Evolutionary conservation across 164 flowering plant genomes (phyloP).

Genomic region (Piper longum): DNA sequence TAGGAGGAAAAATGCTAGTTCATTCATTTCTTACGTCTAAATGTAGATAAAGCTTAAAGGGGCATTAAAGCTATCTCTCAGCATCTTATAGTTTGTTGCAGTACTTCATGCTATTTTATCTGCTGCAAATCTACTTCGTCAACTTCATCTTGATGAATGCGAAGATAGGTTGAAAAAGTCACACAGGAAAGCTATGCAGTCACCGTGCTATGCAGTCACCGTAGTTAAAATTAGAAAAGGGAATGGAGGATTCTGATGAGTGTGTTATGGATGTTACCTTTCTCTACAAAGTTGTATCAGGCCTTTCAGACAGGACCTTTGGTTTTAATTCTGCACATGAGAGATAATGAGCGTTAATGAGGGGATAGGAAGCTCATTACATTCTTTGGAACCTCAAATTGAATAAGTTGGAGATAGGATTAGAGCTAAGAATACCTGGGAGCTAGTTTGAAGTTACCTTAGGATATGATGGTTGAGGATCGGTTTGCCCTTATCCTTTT

Average conservation of each 20-base stretch:
- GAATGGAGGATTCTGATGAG: constrained; percentile 8
- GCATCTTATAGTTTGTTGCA: constrained; percentile 54
- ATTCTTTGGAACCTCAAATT: too few relatives aligned
- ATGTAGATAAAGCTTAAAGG: too few relatives aligned
- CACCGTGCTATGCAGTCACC: constrained; percentile 38
- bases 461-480: too few relatives aligned
- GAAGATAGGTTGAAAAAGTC: constrained; percentile 3
- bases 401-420: too few relatives aligned
- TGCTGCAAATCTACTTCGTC: constrained; percentile 76
- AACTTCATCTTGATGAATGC: constrained; percentile 35
- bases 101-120: constrained; percentile 60
- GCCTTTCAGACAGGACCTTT: constrained; percentile 73
- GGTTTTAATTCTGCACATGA: constrained; percentile 31
- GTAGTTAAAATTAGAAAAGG: constrained; percentile 10
- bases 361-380: too few relatives aligned
- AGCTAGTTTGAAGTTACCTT: too few relatives aligned
- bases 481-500: too few relatives aligned
- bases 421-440: too few relatives aligned
- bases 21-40: too few relatives aligned
- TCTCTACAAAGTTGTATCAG: constrained; percentile 77
- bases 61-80: not conserved
- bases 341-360: not conserved
- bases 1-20: too few relatives aligned
- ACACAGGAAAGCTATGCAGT: constrained; percentile 21
- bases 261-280: constrained; percentile 46